Base-by-base conservation (phyloP, 2,329 filamentous ascomycete species). In the Fusarium continuum region DNA sequence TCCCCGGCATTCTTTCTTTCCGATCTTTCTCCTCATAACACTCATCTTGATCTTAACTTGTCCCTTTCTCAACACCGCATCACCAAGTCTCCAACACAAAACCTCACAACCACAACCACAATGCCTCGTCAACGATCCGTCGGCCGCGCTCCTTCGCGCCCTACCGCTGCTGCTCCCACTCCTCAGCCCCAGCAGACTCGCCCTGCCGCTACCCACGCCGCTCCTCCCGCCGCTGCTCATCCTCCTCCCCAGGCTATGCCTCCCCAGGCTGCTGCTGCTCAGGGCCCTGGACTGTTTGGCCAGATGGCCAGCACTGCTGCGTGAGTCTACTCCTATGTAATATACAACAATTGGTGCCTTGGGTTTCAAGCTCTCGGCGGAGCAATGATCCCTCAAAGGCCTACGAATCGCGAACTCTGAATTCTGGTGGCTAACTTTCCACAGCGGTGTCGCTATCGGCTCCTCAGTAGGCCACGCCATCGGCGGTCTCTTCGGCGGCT, bases 271-370 rank as follows among this genome's bases (percentile, higher is more conserved):
- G 68, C 67, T 79, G 49, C 77, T 80, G 85, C 86, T 49, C 84
- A 89, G 67, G 91, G 93, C 23, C 89, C 92, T 6, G 94, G 95
- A 65, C 84, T 99, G 10, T 92, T 99, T 70, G 94, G 92, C 57
- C 92, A 98, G 84, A 97, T 99, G 91, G 95, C 95, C 68, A 93
- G 89, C 75, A 99, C 95, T 55, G 95, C 95, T 77, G 95, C 95
- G 94, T 98, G 89, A 82, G 93, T 88, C n/a, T 29, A 16, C 9
- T 16, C 31, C n/a, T 16, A 8, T 10, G 8, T 14, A 45, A 51
- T 10, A 5, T 17, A 11, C 9, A 22, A 7, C 4, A 50, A 32
- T 43, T 49, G 28, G 38, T 31, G 10, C 19, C 20, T 34, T 47
- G 32, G 20, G 22, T 17, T 29, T 6, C 16, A 7, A 49, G 43